phyloP scores from a whole-genome alignment of 1,139 yeast species.

The Williopsis jadinii region DNA sequence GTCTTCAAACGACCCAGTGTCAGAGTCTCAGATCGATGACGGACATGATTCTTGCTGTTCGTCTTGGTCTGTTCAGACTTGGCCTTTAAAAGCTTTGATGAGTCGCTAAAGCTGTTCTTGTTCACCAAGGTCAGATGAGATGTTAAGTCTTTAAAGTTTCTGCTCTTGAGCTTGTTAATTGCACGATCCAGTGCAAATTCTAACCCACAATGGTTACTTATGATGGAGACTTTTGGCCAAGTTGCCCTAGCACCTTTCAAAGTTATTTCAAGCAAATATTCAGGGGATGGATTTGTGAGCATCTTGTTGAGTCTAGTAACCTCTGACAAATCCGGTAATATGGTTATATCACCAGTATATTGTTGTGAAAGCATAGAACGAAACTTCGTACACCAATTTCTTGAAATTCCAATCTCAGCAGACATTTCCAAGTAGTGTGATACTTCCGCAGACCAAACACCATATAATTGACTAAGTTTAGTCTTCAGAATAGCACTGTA shows the following conservation, averaged over 20 bases:
- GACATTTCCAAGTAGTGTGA: conserved; percentile 66
- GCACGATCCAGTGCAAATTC: conserved; percentile 84
- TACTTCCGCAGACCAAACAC: conserved; percentile 59
- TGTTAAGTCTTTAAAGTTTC: conserved; percentile 27
- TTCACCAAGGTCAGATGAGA: conserved; percentile 16
- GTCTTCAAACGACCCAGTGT: conserved; percentile 10
- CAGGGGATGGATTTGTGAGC: conserved; percentile 74
- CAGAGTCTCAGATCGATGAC: conserved; percentile 21
- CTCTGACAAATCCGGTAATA: conserved; percentile 63
- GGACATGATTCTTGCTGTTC: conserved; percentile 10
- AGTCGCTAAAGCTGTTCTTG: neutral
- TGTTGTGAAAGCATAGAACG: conserved; percentile 76
- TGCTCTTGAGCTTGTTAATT: conserved; percentile 58
- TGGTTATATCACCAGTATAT: conserved; percentile 91
- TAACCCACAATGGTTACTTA: conserved; percentile 81
- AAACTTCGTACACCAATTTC: conserved; percentile 63
- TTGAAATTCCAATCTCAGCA: conserved; percentile 62
- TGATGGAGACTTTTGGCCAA: conserved; percentile 85
- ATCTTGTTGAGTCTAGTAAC: conserved; percentile 54
- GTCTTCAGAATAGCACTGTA: conserved; percentile 48
- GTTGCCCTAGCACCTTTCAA: conserved; percentile 85
- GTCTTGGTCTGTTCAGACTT: neutral
- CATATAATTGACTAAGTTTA: conserved; percentile 49
- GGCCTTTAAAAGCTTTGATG: conserved; percentile 9
- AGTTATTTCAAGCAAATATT: conserved; percentile 61